Evolutionary conservation across 805 yeast species (phyloP), one percentile per base, ranked within the genome.

Genomic region (Cyberlindnera euphorbiiphila): DNA sequence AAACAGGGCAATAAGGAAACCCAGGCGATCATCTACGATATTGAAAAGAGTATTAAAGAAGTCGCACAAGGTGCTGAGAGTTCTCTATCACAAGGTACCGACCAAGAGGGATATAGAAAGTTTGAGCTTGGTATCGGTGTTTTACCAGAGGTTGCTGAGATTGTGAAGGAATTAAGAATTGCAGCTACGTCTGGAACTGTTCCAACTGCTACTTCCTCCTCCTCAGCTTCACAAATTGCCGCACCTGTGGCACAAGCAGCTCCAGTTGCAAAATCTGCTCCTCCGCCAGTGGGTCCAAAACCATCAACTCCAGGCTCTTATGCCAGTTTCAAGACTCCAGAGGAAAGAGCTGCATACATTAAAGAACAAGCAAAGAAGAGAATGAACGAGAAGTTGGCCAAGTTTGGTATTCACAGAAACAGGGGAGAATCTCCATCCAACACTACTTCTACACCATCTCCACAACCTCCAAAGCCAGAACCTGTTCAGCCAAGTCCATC

Each of bases 61-160:
- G 64, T 87, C 16, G 66, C 71, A 12, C 50, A 57, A 12, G 69
- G 70, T 29, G 64, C 72, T 14, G 58, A 67, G 25, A 48, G 58
- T 11, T 34, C 57, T 5, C 37, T 62, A 25, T 53, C 43, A 23
- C 60, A 57, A 6, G 53, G 54, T 23, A 37, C 39, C 22, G 70
- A 69, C 32, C 68, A 72, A 32, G 64, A 68, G 30, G 83, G 81
- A 5, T 70, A 74, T 29, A 71, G 76, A 24, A 80, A 82, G 53
- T 89, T 89, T 86, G 96, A 85, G 45, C 71, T 76, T 31, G 96
- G 95, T 10, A 64, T 78, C 26, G 95, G 89, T 26, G 80, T 87
- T 19, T 78, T 75, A 49, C 72, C 77, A n/a, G 69, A 74, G 25
- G 89, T 86, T 29, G 69, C 72, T 37, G 64, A 65, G 6, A 78